Percentiles rank a stretch among this genome's conserved stretches.
Evolutionary conservation across 129 eudicot genomes (phyloP).

Genomic region (Solidago caesia): DNA sequence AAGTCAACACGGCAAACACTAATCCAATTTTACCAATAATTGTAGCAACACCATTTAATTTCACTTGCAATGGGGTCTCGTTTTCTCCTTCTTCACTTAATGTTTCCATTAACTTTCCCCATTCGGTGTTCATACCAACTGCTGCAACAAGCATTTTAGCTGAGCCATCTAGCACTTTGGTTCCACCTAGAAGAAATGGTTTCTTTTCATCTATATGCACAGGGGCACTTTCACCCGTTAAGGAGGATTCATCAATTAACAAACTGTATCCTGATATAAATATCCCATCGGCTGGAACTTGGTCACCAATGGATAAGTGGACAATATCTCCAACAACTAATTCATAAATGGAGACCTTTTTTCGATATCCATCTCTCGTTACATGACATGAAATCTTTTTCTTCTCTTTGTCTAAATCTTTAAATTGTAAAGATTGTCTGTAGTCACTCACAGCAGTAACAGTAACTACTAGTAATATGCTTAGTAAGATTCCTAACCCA

Average conservation of each 20-base stretch:
- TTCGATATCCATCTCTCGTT: constrained; percentile 76
- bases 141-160: constrained; percentile 91
- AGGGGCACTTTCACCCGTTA: constrained; percentile 80
- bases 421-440: constrained; percentile 82
- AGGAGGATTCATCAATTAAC: constrained; percentile 79
- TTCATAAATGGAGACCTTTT: constrained; percentile 73
- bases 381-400: constrained; percentile 76
- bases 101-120: constrained; percentile 96
- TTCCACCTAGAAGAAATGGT: constrained; percentile 82
- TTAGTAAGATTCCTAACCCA: constrained; percentile 74
- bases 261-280: constrained; percentile 78
- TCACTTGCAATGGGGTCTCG: constrained; percentile 97
- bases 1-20: constrained; percentile 70
- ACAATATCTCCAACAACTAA: constrained; percentile 93
- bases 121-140: constrained; percentile 97
- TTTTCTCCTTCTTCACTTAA: constrained; percentile 77
- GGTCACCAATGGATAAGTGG: constrained; percentile 74
- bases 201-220: constrained; percentile 46
- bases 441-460: constrained; percentile 93
- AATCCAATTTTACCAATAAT: constrained; percentile 83
- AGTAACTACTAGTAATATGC: constrained; percentile 68
- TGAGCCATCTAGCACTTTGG: constrained; percentile 92
- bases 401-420: constrained; percentile 86
- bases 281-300: constrained; percentile 91
- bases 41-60: constrained; percentile 93